These are phyloP conservation scores for Fusarium clavum DNA, from an alignment of 2,329 filamentous ascomycete genomes.

Conservation along the genomic window DNA sequence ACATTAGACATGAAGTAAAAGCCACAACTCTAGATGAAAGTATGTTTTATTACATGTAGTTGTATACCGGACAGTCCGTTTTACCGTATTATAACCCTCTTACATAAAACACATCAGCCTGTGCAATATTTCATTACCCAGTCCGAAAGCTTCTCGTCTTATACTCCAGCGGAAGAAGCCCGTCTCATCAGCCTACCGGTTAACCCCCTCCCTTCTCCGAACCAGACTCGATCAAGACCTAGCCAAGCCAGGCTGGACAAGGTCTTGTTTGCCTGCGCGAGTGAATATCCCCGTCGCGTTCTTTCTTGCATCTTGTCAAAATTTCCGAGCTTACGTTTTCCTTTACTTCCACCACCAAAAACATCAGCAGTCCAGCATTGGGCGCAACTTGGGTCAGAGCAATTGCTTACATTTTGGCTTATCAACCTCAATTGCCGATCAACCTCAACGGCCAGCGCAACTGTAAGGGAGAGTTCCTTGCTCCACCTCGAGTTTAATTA, in stretches of 20 bases:
- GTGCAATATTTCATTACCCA: background rate
- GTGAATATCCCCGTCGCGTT: slow-evolving; percentile 8
- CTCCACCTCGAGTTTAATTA: slow-evolving; percentile 9
- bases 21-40: background rate
- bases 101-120: background rate
- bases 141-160: background rate
- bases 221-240: background rate
- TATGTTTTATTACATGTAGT: background rate
- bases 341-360: background rate
- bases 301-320: slow-evolving; percentile 29
- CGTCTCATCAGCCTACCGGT: slow-evolving; percentile 16
- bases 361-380: background rate
- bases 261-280: slow-evolving; percentile 12
- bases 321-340: background rate
- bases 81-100: background rate
- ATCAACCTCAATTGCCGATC: slow-evolving; percentile 16
- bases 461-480: slow-evolving; percentile 19
- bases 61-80: background rate
- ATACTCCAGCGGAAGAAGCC: slow-evolving; percentile 2
- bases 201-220: slow-evolving; percentile 34
- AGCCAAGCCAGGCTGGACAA: slow-evolving; percentile 14
- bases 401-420: slow-evolving; percentile 16
- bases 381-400: background rate
- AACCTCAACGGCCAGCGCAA: slow-evolving; percentile 9
- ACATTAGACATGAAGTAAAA: background rate